These are phyloP conservation scores for Byssoonygena ceratinophila DNA, from an alignment of 2,329 filamentous ascomycete species.

Conservation along the genomic window DNA sequence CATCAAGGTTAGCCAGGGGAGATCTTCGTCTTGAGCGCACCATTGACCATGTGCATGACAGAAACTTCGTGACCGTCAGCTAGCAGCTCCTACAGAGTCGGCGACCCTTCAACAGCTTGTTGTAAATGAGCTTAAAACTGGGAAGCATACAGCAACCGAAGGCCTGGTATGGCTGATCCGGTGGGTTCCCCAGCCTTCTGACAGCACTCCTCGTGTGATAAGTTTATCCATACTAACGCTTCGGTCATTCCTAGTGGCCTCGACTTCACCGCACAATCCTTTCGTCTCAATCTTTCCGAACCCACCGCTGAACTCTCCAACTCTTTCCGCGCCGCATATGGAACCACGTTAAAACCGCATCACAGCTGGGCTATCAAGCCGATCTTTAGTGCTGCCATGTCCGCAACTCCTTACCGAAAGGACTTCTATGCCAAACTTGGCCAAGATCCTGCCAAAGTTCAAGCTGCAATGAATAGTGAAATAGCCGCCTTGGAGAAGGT, in stretches of 20 bases:
- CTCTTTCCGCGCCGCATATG: conserved; percentile 82
- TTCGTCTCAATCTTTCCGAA: conserved; percentile 64
- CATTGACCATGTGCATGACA: conserved; percentile 29
- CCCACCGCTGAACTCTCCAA: conserved; percentile 62
- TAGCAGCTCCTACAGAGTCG: conserved; percentile 67
- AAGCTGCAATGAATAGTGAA: conserved; percentile 57
- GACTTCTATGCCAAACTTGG: conserved; percentile 85
- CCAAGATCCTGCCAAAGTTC: conserved; percentile 44
- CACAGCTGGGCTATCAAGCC: conserved; percentile 85
- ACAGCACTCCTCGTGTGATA: background rate
- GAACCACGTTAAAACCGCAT: conserved; percentile 76
- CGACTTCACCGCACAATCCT: conserved; percentile 81
- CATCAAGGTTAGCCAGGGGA: conserved; percentile 55
- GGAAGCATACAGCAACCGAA: conserved; percentile 80
- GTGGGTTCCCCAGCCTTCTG: conserved; percentile 39
- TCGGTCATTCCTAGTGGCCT: conserved; percentile 54
- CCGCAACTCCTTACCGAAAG: conserved; percentile 80
- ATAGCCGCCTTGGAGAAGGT: conserved; percentile 66
- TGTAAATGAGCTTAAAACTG: conserved; percentile 74
- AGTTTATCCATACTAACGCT: background rate
- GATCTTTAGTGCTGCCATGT: conserved; percentile 87
- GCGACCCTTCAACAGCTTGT: conserved; percentile 75
- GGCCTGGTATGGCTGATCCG: conserved; percentile 83
- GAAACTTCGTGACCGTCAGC: conserved; percentile 82
- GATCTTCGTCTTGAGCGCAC: background rate